A percentile compares a stretch with the other conserved stretches of the same genome.
These are phyloP conservation scores for Zangia roseola DNA, from an alignment of 768 basidiomycete genomes.

Conservation along the genomic window DNA sequence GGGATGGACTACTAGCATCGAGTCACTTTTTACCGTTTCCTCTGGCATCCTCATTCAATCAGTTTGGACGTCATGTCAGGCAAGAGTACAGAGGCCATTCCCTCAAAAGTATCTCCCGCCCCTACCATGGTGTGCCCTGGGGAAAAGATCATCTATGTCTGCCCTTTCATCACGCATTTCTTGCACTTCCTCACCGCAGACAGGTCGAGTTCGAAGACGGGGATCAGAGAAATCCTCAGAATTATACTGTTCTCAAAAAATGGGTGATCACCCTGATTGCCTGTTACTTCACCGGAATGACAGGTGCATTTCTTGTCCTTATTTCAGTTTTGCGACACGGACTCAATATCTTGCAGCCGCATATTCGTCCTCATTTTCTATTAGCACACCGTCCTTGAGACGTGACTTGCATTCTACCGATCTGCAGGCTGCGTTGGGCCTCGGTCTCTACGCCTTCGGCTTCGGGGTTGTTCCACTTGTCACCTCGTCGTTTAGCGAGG, in stretches of 20 bases:
- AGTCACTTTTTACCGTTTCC: not conserved
- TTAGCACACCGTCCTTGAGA: conserved; percentile 57
- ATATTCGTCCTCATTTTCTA: conserved; percentile 47
- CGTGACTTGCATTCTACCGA: conserved; percentile 41
- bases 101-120: not conserved
- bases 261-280: conserved; percentile 39
- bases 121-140: not conserved
- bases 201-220: conserved; percentile 41
- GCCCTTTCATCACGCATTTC: not conserved
- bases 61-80: conserved; percentile 9
- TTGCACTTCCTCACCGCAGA: conserved; percentile 1
- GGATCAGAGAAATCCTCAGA: conserved; percentile 40
- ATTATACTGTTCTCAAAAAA: conserved; percentile 38
- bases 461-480: conserved; percentile 62
- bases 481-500: conserved; percentile 65
- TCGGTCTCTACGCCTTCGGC: conserved; percentile 55
- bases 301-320: conserved; percentile 7
- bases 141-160: conserved; percentile 14
- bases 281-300: conserved; percentile 26
- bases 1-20: too few species aligned
- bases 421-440: conserved; percentile 45
- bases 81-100: not conserved
- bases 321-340: not conserved
- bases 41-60: not conserved
- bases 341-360: conserved; percentile 39